Percentiles rank a stretch among this genome's conserved stretches.
Conservation (phyloP, 2,329 filamentous ascomycete species). For the Beauveria pseudobassiana region DNA sequence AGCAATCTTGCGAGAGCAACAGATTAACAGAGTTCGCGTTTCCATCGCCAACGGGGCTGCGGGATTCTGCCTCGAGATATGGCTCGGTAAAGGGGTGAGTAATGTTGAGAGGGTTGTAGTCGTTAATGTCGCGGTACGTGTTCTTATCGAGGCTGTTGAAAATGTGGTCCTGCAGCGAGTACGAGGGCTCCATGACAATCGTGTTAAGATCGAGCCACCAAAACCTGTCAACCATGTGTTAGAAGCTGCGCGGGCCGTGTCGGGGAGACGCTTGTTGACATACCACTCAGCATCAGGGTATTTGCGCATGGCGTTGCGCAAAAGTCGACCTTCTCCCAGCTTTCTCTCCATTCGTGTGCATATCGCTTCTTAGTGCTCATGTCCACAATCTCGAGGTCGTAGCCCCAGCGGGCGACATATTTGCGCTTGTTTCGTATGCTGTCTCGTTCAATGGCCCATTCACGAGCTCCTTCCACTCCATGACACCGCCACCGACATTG, state of each 20-base stretch:
- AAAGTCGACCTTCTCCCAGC: conserved; percentile 98
- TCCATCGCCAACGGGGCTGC: conserved; percentile 69
- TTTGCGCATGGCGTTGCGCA: conserved; percentile 81
- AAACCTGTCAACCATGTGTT: conserved; percentile 57
- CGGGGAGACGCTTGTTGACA: conserved; percentile 23
- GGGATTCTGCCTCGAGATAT: conserved; percentile 70
- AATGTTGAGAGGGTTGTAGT: conserved; percentile 92
- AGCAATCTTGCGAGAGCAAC: conserved; percentile 85
- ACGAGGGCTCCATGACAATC: conserved; percentile 92
- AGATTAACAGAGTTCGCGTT: conserved; percentile 74
- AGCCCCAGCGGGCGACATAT: conserved; percentile 83
- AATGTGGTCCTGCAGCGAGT: conserved; percentile 83
- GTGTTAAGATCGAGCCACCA: conserved; percentile 99
- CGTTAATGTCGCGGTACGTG: conserved; percentile 91
- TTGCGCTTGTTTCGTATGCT: conserved; percentile 91
- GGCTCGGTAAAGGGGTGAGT: conserved; percentile 67
- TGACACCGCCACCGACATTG: conserved; percentile 92
- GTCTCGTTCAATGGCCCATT: conserved; percentile 97
- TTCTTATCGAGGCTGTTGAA: conserved; percentile 70
- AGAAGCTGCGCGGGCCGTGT: neutral
- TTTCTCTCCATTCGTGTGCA: conserved; percentile 97
- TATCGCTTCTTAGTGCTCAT: conserved; percentile 99
- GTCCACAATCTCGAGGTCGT: conserved; percentile 91
- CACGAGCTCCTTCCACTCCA: conserved; percentile 96
- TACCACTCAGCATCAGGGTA: conserved; percentile 96